Percentiles rank a stretch among this genome's conserved stretches.
Conservation (phyloP, 345 rosid species). For the Citrus hindsii region DNA sequence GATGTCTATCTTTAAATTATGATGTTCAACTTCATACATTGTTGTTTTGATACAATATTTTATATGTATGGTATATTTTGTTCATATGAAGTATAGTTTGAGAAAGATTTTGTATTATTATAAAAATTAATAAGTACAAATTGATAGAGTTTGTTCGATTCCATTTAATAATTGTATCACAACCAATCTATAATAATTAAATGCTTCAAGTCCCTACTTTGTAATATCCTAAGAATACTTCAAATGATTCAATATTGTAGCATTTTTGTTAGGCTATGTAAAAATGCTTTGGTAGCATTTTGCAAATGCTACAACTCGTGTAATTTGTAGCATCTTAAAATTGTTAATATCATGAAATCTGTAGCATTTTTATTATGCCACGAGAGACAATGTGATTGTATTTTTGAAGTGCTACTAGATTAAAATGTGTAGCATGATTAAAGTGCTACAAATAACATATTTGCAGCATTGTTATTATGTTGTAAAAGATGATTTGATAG, state of each 20-base stretch:
- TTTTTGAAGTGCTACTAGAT: not conserved
- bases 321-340: not conserved
- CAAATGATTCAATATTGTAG: not conserved
- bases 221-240: not conserved
- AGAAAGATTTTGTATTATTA: no score
- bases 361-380: not conserved
- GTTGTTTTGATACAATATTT: no score
- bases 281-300: no score
- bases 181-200: not conserved
- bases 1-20: no score
- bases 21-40: no score
- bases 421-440: not conserved
- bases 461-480: not conserved
- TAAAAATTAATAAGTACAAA: no score
- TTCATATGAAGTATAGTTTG: no score
- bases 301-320: no score
- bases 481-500: not conserved
- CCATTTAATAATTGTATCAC: no score
- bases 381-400: not conserved
- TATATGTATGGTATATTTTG: no score
- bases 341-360: not conserved
- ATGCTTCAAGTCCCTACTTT: not conserved
- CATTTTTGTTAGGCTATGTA: no score
- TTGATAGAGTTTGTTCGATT: no score
- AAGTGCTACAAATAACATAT: not conserved